Percentiles rank a stretch among this genome's conserved stretches.
Evolutionary conservation across 768 basidiomycete species (phyloP).

Genomic region (Lentinula lateritia): DNA sequence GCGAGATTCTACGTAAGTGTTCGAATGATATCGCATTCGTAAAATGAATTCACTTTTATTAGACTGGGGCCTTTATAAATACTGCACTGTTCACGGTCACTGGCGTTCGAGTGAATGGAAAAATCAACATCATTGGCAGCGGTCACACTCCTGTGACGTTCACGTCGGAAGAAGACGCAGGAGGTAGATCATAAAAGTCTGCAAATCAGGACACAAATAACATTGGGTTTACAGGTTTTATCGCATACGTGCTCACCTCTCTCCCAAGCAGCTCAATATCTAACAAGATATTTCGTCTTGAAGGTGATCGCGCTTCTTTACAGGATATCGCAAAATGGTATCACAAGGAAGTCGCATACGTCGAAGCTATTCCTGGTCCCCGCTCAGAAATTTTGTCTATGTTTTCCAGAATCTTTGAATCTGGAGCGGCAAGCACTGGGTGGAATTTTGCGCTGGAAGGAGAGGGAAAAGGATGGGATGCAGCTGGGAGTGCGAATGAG

Average conservation of each 20-base stretch:
- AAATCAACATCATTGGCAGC: conserved; percentile 23
- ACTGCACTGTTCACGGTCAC: conserved; percentile 22
- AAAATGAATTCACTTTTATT: not conserved
- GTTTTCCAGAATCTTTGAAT: conserved; percentile 7
- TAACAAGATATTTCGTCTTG: conserved; percentile 26
- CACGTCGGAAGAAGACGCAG: conserved; percentile 26
- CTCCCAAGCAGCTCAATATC: conserved; percentile 19
- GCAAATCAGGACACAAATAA: no score
- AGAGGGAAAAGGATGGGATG: conserved; percentile 10
- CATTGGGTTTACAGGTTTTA: conserved; percentile 21
- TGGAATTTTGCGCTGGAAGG: conserved; percentile 8
- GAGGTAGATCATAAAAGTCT: conserved; percentile 14
- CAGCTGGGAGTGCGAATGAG: conserved; percentile 15
- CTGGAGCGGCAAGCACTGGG: conserved; percentile 12
- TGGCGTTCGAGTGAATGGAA: conserved; percentile 18
- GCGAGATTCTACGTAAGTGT: conserved; percentile 25
- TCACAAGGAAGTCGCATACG: conserved; percentile 10
- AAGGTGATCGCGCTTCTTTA: conserved; percentile 27
- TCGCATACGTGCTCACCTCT: conserved; percentile 27
- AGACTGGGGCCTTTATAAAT: conserved; percentile 30
- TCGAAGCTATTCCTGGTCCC: conserved; percentile 9
- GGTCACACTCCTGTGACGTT: conserved; percentile 23
- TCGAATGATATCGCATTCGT: not conserved
- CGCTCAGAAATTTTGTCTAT: not conserved
- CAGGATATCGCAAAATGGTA: conserved; percentile 19